A percentile compares a stretch with the other conserved stretches of the same genome.
These are phyloP conservation scores for Tympanopsis confertula DNA, from an alignment of 2,329 filamentous ascomycete species.

Conservation along the genomic window DNA sequence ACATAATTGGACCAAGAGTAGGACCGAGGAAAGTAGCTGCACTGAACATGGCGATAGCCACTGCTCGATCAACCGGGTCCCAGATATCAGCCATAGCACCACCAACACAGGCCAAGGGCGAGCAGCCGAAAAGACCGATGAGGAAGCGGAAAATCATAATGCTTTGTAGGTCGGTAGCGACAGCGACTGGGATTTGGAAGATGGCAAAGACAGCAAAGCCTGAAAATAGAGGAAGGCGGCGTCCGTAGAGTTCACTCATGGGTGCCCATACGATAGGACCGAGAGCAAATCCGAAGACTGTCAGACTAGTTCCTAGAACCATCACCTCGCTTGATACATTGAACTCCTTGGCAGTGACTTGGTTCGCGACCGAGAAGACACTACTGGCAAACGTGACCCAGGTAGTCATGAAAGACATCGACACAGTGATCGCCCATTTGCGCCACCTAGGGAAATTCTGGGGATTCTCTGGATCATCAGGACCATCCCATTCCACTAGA, in stretches of 20 bases:
- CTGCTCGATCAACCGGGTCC: slow-evolving; percentile 3
- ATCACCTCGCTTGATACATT: slow-evolving; percentile 10
- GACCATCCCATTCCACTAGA: slow-evolving; percentile 16
- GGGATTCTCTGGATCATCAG: slow-evolving; percentile 15
- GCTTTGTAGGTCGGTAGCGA: slow-evolving; percentile 16
- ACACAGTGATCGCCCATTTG: slow-evolving; percentile 7
- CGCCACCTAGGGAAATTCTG: slow-evolving; percentile 10
- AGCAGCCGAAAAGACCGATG: slow-evolving; percentile 11
- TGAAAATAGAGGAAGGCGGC: slow-evolving; percentile 13
- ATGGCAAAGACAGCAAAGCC: slow-evolving; percentile 21
- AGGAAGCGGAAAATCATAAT: slow-evolving; percentile 14
- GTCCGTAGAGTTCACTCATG: slow-evolving; percentile 6
- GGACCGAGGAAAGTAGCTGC: slow-evolving; percentile 4
- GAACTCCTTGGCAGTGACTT: slow-evolving; percentile 8
- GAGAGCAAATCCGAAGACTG: slow-evolving; percentile 4
- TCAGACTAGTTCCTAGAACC: slow-evolving; percentile 6
- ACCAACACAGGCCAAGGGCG: slow-evolving; percentile 14
- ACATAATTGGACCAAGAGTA: not conserved
- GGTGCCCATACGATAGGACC: slow-evolving; percentile 6
- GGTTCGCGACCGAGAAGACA: slow-evolving; percentile 1
- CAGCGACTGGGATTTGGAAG: slow-evolving; percentile 22
- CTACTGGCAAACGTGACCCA: slow-evolving; percentile 1
- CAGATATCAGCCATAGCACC: slow-evolving; percentile 10
- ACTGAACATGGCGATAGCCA: slow-evolving; percentile 3
- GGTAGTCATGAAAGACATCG: not conserved